A percentile compares a stretch with the other conserved stretches of the same genome.
Evolutionary conservation across 2,329 filamentous ascomycete species (phyloP).

Genomic region (Reticulascus tulasneorum): DNA sequence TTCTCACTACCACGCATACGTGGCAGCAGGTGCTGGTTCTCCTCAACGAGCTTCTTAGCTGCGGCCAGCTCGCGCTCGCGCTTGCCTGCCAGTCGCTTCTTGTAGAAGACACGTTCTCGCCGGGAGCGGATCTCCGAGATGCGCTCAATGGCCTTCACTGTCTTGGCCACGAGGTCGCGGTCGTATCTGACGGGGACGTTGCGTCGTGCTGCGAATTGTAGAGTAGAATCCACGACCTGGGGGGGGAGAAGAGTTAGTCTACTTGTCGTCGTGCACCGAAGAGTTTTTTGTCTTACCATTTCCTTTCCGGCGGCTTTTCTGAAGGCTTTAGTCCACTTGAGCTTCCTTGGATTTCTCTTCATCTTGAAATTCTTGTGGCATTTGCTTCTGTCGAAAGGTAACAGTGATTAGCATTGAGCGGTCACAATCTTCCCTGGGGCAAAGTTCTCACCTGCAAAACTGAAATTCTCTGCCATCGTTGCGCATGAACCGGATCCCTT

Average conservation of each 20-base stretch:
- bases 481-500: conserved; percentile 41
- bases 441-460: conserved; percentile 58
- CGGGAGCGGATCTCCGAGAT: conserved; percentile 79
- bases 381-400: background rate
- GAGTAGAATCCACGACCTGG: conserved; percentile 82
- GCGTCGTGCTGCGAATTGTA: conserved; percentile 87
- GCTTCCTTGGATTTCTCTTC: conserved; percentile 95
- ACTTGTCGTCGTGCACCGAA: too few species aligned
- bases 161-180: conserved; percentile 82
- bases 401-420: background rate
- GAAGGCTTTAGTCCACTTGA: conserved; percentile 96
- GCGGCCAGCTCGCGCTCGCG: conserved; percentile 73
- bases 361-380: conserved; percentile 67
- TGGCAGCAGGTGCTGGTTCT: conserved; percentile 90
- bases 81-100: conserved; percentile 88
- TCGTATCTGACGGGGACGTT: conserved; percentile 96
- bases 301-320: conserved; percentile 74
- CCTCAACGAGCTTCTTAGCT: conserved; percentile 82
- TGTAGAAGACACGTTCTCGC: conserved; percentile 90
- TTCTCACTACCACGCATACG: conserved; percentile 62
- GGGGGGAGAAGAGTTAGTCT: background rate
- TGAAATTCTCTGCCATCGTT: conserved; percentile 48
- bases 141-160: conserved; percentile 87
- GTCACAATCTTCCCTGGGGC: too few species aligned
- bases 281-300: too few species aligned